Evolutionary conservation across 148 eudicot species (phyloP).

Genomic region (Fagopyrum esculentum): DNA sequence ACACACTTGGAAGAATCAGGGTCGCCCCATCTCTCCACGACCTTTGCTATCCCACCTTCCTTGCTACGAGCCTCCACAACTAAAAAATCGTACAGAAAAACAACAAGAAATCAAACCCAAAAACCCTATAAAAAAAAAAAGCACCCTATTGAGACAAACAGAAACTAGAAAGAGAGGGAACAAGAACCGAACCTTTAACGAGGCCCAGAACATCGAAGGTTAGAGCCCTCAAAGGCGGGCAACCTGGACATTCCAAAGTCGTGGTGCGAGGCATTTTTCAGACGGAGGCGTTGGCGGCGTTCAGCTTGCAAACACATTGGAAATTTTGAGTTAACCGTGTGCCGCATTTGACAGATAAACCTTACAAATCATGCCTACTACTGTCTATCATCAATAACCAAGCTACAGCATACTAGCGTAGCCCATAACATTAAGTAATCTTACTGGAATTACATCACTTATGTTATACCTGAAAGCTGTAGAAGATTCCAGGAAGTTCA

Average conservation of each 20-base stretch:
- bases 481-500: too few species aligned
- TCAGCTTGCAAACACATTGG: background rate
- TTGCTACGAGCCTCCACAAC: constrained; percentile 77
- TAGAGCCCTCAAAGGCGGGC: constrained; percentile 83
- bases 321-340: too few species aligned
- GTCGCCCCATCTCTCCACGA: constrained; percentile 90
- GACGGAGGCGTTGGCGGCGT: constrained; percentile 7
- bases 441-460: too few species aligned
- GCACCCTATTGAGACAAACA: background rate
- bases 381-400: too few species aligned
- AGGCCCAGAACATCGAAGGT: constrained; percentile 78
- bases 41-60: constrained; percentile 51
- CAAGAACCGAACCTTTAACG: constrained; percentile 42
- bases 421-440: too few species aligned
- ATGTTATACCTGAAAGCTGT: too few species aligned
- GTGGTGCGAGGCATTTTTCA: constrained; percentile 85
- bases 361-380: too few species aligned
- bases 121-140: background rate
- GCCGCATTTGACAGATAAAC: too few species aligned
- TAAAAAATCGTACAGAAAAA: constrained; percentile 15
- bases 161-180: background rate
- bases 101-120: background rate
- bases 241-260: constrained; percentile 63
- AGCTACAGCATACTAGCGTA: too few species aligned
- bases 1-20: constrained; percentile 65